phyloP scores from a whole-genome alignment of 805 yeast species.

The Metschnikowia baotianmanensis region DNA sequence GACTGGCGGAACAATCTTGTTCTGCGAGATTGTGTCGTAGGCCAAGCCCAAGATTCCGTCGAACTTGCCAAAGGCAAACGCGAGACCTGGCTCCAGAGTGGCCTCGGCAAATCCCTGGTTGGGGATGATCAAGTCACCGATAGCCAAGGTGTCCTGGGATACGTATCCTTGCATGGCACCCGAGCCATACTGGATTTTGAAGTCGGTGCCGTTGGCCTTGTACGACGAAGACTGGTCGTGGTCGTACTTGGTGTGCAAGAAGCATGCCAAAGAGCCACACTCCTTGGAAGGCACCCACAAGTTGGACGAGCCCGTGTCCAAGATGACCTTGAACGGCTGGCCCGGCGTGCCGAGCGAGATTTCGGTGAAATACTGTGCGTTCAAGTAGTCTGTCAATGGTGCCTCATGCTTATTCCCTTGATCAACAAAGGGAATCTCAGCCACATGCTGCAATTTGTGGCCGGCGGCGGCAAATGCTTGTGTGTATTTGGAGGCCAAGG shows the following conservation, averaged over 20 bases:
- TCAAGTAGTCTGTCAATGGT: constrained; percentile 89
- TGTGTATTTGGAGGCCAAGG: constrained; percentile 62
- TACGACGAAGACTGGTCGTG: constrained; percentile 79
- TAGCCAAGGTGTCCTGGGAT: constrained; percentile 75
- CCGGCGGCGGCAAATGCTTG: constrained; percentile 39
- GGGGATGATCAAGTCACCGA: constrained; percentile 84
- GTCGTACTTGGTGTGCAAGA: constrained; percentile 87
- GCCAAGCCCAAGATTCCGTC: constrained; percentile 97
- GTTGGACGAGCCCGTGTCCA: constrained; percentile 96
- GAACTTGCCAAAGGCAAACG: constrained; percentile 97
- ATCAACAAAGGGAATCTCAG: constrained; percentile 19
- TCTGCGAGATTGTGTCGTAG: constrained; percentile 85
- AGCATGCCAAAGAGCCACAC: constrained; percentile 94
- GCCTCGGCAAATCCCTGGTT: constrained; percentile 96
- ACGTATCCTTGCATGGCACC: constrained; percentile 92
- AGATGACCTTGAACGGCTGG: constrained; percentile 87
- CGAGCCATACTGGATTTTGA: constrained; percentile 86
- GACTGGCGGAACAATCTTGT: constrained; percentile 89
- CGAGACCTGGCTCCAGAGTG: constrained; percentile 94
- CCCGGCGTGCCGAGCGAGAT: constrained; percentile 90
- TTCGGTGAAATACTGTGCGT: constrained; percentile 95
- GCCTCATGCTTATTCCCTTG: constrained; percentile 49
- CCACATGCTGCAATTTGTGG: constrained; percentile 22
- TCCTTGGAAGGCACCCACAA: constrained; percentile 93
- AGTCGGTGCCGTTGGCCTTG: constrained; percentile 81